Conservation (phyloP, 805 yeast species). For the Teunomyces atbi region DNA sequence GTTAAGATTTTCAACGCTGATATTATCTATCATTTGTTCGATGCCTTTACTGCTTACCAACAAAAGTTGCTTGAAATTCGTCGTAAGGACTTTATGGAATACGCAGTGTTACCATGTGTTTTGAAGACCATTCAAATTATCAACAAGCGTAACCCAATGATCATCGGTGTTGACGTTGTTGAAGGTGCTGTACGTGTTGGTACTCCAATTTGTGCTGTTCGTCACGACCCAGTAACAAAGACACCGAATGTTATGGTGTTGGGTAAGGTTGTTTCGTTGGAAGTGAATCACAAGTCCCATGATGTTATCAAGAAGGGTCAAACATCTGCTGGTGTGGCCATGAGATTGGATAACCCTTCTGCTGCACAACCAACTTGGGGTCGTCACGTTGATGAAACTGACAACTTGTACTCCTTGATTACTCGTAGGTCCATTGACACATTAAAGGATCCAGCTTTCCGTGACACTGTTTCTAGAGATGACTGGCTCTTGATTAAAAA, state of each 20-base stretch:
- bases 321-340: conserved; percentile 97
- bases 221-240: conserved; percentile 81
- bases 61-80: conserved; percentile 81
- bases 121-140: conserved; percentile 92
- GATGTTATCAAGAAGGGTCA: conserved; percentile 88
- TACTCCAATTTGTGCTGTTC: conserved; percentile 94
- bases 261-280: conserved; percentile 90
- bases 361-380: conserved; percentile 98
- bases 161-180: conserved; percentile 94
- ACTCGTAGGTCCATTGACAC: conserved; percentile 90
- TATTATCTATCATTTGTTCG: conserved; percentile 94
- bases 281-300: conserved; percentile 87
- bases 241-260: conserved; percentile 66
- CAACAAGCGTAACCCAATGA: conserved; percentile 98
- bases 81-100: conserved; percentile 82
- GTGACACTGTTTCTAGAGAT: conserved; percentile 89
- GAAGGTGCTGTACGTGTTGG: conserved; percentile 91
- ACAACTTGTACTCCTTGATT: conserved; percentile 84
- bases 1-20: conserved; percentile 93
- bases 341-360: conserved; percentile 92
- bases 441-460: conserved; percentile 97
- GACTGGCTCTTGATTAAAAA: conserved; percentile 93
- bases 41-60: conserved; percentile 91
- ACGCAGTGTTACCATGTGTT: conserved; percentile 94
- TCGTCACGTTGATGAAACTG: conserved; percentile 95